Percentiles rank a stretch among this genome's conserved stretches.
Conservation (phyloP, 805 yeast genomes). For the Cyberlindnera euphorbiiphila region DNA sequence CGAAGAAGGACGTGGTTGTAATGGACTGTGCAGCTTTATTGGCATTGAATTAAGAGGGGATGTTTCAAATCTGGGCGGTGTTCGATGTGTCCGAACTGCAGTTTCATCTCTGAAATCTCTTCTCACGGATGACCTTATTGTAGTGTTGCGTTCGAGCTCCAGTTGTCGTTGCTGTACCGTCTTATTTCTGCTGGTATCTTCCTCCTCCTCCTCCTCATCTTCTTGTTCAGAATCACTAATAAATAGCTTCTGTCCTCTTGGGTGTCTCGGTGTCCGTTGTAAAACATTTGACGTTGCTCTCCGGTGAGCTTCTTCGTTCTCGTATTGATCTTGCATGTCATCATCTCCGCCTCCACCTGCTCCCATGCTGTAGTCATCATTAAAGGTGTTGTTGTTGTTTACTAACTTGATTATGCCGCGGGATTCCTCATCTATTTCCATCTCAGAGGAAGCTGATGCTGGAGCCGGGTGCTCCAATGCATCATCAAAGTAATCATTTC, state of each 20-base stretch:
- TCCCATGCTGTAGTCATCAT: not conserved
- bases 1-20: constrained; percentile 10
- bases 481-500: constrained; percentile 21
- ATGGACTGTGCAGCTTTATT: constrained; percentile 11
- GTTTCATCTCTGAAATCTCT: not conserved
- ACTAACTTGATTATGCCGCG: constrained; percentile 18
- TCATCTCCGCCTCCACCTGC: too few species aligned
- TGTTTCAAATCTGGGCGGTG: constrained; percentile 8
- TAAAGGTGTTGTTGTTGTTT: constrained; percentile 7
- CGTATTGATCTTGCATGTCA: constrained; percentile 10
- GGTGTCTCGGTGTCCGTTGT: constrained; percentile 6
- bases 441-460: constrained; percentile 11
- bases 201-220: too few species aligned
- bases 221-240: constrained; percentile 15
- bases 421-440: constrained; percentile 31
- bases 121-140: constrained; percentile 14
- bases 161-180: constrained; percentile 13
- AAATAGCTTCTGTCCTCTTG: constrained; percentile 20
- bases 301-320: constrained; percentile 6
- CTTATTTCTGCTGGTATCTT: constrained; percentile 8
- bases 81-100: not conserved
- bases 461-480: constrained; percentile 21
- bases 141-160: constrained; percentile 22
- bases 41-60: constrained; percentile 13
- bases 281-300: not conserved